Evolutionary conservation across 2,329 filamentous ascomycete genomes (phyloP).

Genomic region (Ophiostoma triangulosporum): DNA sequence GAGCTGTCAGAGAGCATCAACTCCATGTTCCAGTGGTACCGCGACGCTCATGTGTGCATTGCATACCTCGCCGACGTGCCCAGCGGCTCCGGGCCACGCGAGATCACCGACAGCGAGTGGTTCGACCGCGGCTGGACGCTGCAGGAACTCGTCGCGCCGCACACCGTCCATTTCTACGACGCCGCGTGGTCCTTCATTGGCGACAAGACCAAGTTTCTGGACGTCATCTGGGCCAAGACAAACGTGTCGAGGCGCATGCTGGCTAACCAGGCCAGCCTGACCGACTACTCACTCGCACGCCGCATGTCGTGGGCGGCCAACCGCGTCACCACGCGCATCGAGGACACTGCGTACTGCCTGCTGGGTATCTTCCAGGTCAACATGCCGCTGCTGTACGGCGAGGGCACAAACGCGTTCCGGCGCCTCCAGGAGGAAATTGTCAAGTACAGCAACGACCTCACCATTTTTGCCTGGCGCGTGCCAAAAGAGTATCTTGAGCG

Average conservation of each 20-base stretch:
- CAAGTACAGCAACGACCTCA: conserved; percentile 11
- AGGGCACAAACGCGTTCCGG: conserved; percentile 12
- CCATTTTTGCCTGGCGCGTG: conserved; percentile 16
- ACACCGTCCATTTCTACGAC: conserved; percentile 20
- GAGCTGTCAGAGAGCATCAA: conserved; percentile 15
- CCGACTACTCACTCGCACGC: neutral
- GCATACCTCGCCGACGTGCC: conserved; percentile 8
- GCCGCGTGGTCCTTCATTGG: conserved; percentile 18
- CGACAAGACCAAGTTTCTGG: neutral
- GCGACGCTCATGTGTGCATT: conserved; percentile 8
- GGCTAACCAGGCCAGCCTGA: conserved; percentile 7
- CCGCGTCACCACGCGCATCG: conserved; percentile 11
- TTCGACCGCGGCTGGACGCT: conserved; percentile 41
- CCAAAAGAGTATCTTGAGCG: neutral
- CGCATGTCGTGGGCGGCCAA: conserved; percentile 9
- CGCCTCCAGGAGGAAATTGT: conserved; percentile 15
- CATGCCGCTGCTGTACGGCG: conserved; percentile 15
- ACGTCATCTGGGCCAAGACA: neutral
- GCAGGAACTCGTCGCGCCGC: conserved; percentile 48
- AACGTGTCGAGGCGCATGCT: neutral
- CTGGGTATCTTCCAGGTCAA: conserved; percentile 14
- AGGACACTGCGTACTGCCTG: conserved; percentile 16
- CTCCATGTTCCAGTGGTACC: conserved; percentile 15
- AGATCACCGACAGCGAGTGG: conserved; percentile 14
- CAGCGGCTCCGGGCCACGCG: neutral